Evolutionary conservation across 2,329 filamentous ascomycete genomes (phyloP).

Genomic region (Myriosclerotinia curreyana): DNA sequence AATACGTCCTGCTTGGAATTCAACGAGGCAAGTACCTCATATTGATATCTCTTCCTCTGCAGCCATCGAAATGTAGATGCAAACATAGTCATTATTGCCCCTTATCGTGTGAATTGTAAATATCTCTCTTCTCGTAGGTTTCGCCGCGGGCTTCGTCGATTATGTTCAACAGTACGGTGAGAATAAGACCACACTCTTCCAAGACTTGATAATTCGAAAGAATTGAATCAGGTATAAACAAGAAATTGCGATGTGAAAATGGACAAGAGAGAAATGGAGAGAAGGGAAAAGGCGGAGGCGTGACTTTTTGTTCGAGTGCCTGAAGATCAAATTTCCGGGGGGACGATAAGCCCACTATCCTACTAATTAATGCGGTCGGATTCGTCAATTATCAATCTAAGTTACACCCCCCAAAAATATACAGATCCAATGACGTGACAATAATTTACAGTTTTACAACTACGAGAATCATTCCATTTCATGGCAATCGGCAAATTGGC

Average conservation of each 20-base stretch:
- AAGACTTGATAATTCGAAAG: not conserved
- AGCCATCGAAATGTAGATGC: slow-evolving; percentile 70
- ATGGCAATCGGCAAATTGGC: slow-evolving; percentile 12
- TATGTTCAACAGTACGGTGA: not conserved
- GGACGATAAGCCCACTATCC: slow-evolving; percentile 7
- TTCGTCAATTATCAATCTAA: not conserved
- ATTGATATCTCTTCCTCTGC: slow-evolving; percentile 93
- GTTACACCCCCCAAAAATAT: not conserved
- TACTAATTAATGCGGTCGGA: slow-evolving; percentile 6
- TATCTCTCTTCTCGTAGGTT: not conserved
- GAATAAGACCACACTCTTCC: no score
- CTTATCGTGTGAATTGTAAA: slow-evolving; percentile 12
- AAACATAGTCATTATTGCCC: slow-evolving; percentile 37
- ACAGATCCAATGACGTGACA: slow-evolving; percentile 1
- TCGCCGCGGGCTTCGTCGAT: not conserved
- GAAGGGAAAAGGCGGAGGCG: not conserved
- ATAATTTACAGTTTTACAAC: not conserved
- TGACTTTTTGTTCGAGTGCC: not conserved
- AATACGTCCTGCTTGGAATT: not conserved
- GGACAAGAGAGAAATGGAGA: not conserved
- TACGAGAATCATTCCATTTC: not conserved
- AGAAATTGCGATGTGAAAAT: not conserved
- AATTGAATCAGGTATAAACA: not conserved
- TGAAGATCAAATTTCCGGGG: slow-evolving; percentile 14
- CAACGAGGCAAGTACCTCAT: slow-evolving; percentile 54